Base-by-base conservation (phyloP, 257 asterid genomes). In the Forsythia viridissima region DNA sequence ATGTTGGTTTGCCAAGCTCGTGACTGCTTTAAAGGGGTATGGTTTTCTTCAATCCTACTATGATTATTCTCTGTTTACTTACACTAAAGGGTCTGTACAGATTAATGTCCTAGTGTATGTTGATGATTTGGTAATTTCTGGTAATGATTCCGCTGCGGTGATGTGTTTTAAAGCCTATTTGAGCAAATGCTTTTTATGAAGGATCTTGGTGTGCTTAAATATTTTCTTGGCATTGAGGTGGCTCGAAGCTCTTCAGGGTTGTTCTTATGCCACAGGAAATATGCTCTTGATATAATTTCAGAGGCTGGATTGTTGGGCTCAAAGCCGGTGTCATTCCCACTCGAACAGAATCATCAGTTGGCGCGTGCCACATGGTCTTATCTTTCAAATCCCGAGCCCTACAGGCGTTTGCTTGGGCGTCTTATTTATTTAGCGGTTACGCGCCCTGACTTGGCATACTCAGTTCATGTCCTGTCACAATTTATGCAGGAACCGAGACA, bases 71-170 rank as follows among this genome's bases (percentile, higher is more conserved):
- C 13, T 80, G 4, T 79, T 83, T 57, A 24, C 51, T 3, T 66
- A 6, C 15, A 2, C 8, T 0, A 18, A 7, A 5, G 61, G 52
- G 0, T 1, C 0, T 3, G 11, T 30, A 3, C 65, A 71, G 0
- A 38, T 73, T 21, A 12, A 63, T 59, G 72, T 78, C 0, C 24
- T 81, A 3, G 70, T 81, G 2, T 73, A 81, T 76, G 85, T 78
- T 20, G 82, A 84, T 21, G 81, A 73, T 24, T 12, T 80, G 44
- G 24, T 84, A 0, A 57, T 81, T 13, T 3, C 80, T 0, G 44
- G 71, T 3, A 65, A 65, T 20, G 13, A 30, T 65, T 10, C 21
- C 4, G 3, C 39, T 9, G 38, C 71, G 21, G 15, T 65, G 0
- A 4, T 21, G 20, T 0, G 2, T 4, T 65, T 65, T 4, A 65